A percentile compares a stretch with the other conserved stretches of the same genome.
These are phyloP conservation scores for Metschnikowia bowlesiae DNA, from an alignment of 805 yeast genomes.

Conservation along the genomic window DNA sequence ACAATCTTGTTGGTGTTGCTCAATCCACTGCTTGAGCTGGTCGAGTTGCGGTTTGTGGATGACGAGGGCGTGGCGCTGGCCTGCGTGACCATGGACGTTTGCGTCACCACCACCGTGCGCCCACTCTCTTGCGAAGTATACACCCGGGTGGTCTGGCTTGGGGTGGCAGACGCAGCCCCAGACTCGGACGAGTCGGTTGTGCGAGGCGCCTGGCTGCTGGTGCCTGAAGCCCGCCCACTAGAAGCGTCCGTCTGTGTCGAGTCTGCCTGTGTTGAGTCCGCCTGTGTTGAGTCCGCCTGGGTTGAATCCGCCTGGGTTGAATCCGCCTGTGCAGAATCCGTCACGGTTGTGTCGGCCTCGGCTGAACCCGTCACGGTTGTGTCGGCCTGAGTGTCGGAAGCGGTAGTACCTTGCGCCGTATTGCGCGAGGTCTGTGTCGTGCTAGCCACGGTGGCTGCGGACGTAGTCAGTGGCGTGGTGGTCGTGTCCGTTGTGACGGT, in stretches of 20 bases:
- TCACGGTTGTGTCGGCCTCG: background rate
- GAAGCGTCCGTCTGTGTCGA: background rate
- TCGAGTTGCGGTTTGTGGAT: slow-evolving; percentile 13
- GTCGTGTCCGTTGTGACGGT: background rate
- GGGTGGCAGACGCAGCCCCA: slow-evolving; percentile 1
- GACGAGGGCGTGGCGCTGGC: slow-evolving; percentile 25
- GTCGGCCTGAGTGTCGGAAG: background rate
- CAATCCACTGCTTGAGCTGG: slow-evolving; percentile 28
- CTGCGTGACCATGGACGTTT: slow-evolving; percentile 27
- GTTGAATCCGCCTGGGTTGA: too few species aligned
- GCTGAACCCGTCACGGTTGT: background rate
- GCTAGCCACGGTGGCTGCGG: background rate
- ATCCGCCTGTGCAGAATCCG: too few species aligned
- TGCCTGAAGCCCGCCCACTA: background rate
- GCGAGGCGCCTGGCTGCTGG: background rate
- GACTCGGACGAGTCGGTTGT: background rate
- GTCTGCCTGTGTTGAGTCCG: background rate
- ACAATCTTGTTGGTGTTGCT: slow-evolving; percentile 40
- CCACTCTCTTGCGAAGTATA: slow-evolving; percentile 34
- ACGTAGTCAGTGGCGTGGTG: background rate
- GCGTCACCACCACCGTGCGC: slow-evolving; percentile 36
- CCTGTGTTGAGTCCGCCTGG: too few species aligned
- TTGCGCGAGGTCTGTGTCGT: background rate
- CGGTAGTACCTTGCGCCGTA: background rate
- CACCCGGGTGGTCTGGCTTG: slow-evolving; percentile 20